Evolutionary conservation across 202 grass and related monocot species (phyloP), one percentile per base, ranked within the genome.

Genomic region (Dendrocalamus latiflorus): DNA sequence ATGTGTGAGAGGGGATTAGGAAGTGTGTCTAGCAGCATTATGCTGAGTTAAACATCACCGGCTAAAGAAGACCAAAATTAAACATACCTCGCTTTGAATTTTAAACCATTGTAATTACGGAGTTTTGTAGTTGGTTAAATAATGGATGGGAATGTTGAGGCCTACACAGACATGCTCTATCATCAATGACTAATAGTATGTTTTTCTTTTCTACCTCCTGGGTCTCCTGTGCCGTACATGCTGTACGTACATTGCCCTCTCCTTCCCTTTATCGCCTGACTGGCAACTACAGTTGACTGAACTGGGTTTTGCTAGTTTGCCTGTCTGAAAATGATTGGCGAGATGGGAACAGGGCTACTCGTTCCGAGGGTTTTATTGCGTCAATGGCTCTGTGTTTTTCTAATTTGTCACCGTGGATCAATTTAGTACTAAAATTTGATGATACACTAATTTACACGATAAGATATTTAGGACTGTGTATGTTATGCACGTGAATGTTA

Each of bases 261-360:
- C 1, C 50, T 56, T 2, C 16, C 51, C 51, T 75, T 58, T 4
- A 41, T 28, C 58, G 33, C 70, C 21, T 81, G 71, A 55, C 68
- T 89, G 78, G 77, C 65, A 39, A 57, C 65, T 86, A 89, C 77
- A 81, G 88, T 82, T 86, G 78, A 28, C 72, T 47, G 56, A 59
- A 61, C 24, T 7, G 37, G 11, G 20, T 57, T 47, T 24, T 7
- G 73, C 56, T 34, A 55, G 56, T 4, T 33, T 33, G 30, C 3
- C 30, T 33, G 30, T 33, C 30, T 33, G 30, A 33, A 33, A 33
- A 33, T 33, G 3, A 33, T 33, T 33, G 30, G 30, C 30, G 30
- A 33, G 3, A 33, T 33, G 30, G 30, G 30, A 33, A 33, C 30
- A 33, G 30, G 30, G 30, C 30, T 33, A 20, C 50, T 53, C 6